Percentiles rank a stretch among this genome's conserved stretches.
phyloP scores from a whole-genome alignment of 2,329 filamentous ascomycete genomes.

The Fusarium bactridioides region DNA sequence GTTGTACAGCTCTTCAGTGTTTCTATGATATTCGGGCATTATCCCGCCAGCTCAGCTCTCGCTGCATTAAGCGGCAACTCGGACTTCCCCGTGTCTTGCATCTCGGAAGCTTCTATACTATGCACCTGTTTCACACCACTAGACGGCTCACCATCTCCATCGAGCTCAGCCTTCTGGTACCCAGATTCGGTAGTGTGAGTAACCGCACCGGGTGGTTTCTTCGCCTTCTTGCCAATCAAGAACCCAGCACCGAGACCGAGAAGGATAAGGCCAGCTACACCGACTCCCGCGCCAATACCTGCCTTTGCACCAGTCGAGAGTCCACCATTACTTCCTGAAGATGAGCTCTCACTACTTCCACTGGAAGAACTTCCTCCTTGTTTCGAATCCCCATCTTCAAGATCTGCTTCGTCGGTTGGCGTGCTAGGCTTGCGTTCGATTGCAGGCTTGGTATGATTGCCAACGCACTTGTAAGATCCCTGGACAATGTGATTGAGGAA shows the following conservation, averaged over 20 bases:
- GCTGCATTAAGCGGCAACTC: accelerated
- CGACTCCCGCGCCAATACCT: background rate
- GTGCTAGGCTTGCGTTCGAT: background rate
- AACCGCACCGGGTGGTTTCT: accelerated
- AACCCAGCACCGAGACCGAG: background rate
- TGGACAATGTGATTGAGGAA: background rate
- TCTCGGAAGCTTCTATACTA: background rate
- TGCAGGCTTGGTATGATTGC: background rate
- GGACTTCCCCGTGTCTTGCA: background rate
- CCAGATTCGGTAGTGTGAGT: too few species aligned
- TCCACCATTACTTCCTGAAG: background rate
- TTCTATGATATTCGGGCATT: accelerated
- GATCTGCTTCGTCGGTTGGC: background rate
- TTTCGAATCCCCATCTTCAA: accelerated
- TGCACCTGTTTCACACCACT: background rate
- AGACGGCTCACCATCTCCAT: accelerated
- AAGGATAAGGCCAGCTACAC: background rate
- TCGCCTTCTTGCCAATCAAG: background rate
- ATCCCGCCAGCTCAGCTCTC: background rate
- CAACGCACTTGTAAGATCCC: background rate
- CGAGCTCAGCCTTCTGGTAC: background rate
- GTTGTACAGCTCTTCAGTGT: accelerated
- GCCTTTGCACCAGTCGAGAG: background rate
- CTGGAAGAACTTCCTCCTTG: background rate
- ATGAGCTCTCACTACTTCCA: accelerated